Base-by-base conservation (phyloP, 2,329 filamentous ascomycete genomes). In the Fusarium clavum region DNA sequence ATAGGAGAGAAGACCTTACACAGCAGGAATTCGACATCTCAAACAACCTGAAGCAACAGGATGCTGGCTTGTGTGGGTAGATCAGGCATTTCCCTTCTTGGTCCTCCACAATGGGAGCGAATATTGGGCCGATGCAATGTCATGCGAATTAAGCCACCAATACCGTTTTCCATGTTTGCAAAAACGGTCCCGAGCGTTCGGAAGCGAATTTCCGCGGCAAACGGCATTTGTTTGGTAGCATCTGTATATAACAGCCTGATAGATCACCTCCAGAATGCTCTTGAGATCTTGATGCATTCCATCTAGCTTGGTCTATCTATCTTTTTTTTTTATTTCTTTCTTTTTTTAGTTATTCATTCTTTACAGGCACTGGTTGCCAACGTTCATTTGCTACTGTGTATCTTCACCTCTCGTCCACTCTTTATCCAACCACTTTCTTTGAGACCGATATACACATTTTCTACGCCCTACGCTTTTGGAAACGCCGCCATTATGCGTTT, bases 291-390 rank as follows among this genome's bases (percentile, higher is more conserved):
- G 43, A 51, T 52, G 24, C 62, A 51, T 38, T 22, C 65, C 32
- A 45, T 66, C 54, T 66, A 45, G 51, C 41, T 43, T 60, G 65
- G 65, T 59, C 61, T 47, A 65, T 60, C 62, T 58, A 32, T 61
- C 38, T 46, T 49, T 53, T 40, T 48, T 46, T 40, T 48, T 52
- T n/a, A n/a, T n/a, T 43, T 9, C 13, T 47, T 32, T 32, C 3
- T 65, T 29, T 47, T 59, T 51, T 24, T 12, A 38, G 34, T 49
- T 44, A 8, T 61, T 57, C 66, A 41, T 69, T 69, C 61, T 59
- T 69, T 69, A 60, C 44, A 49, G 61, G 66, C 65, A 69, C 65
- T 69, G 66, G 66, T 60, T 69, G 66, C 66, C 56, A 61, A 47
- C 22, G 40, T 69, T 69, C 65, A 24, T 61, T 69, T 53, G 60